Percentiles rank a stretch among this genome's conserved stretches.
phyloP scores from a whole-genome alignment of 257 asterid genomes.

The Solanum arcanum region DNA sequence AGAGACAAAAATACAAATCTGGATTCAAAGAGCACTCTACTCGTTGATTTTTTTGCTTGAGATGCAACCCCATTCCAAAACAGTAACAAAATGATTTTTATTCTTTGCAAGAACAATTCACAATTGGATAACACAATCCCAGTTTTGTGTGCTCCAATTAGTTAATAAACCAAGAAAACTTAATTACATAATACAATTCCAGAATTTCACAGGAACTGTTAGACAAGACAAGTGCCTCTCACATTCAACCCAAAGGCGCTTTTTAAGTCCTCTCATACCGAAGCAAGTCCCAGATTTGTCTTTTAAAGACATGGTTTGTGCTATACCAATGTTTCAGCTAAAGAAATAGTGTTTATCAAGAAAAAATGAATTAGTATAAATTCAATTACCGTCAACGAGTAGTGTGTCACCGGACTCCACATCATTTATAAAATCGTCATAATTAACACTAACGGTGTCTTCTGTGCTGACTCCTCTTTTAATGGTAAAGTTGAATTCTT shows the following conservation, averaged over 20 bases:
- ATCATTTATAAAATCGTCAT: constrained; percentile 86
- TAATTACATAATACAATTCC: not conserved
- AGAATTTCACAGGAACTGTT: not conserved
- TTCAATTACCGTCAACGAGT: constrained; percentile 77
- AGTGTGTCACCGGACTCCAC: constrained; percentile 80
- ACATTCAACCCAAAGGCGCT: not conserved
- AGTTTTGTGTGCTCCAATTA: not conserved
- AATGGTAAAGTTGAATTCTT: constrained; percentile 85
- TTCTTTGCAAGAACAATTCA: not conserved
- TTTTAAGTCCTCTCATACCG: not conserved
- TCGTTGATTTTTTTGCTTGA: not conserved
- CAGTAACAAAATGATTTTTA: not conserved
- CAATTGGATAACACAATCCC: not conserved
- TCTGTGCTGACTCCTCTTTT: constrained; percentile 70
- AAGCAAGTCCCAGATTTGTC: not conserved
- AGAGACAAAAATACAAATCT: not conserved
- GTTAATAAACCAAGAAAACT: not conserved
- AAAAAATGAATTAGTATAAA: not conserved
- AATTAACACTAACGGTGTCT: constrained; percentile 95
- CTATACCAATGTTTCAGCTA: not conserved
- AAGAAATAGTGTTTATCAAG: not conserved
- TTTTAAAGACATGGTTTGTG: not conserved
- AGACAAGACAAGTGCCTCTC: not conserved
- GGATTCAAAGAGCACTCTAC: not conserved
- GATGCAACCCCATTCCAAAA: not conserved